Evolutionary conservation across 441 rosid genomes (phyloP).

Genomic region (Erodium texanum): DNA sequence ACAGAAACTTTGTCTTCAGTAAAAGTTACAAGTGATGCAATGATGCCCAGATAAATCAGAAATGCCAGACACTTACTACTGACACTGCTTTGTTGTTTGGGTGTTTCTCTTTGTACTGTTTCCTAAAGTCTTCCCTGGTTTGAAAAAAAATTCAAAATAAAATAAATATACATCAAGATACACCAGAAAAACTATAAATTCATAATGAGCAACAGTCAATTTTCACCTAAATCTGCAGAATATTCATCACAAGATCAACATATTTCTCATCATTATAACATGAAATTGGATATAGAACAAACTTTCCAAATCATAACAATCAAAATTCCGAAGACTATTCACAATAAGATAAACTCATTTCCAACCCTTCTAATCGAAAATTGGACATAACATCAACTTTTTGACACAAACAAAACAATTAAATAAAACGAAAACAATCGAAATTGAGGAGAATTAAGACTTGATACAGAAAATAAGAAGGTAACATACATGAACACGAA

Average conservation of each 20-base stretch:
- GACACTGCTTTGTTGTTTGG: slow-evolving; percentile 94
- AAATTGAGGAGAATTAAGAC: background rate
- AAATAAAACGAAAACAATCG: slow-evolving; percentile 1
- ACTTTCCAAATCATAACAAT: too few species aligned
- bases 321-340: too few species aligned
- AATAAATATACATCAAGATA: background rate
- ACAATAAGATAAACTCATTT: background rate
- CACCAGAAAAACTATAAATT: background rate
- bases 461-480: background rate
- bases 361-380: too few species aligned
- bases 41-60: too few species aligned
- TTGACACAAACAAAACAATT: background rate
- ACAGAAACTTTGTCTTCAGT: background rate
- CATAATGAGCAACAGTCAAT: background rate
- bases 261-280: too few species aligned
- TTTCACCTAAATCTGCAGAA: background rate
- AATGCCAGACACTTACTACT: slow-evolving; percentile 42
- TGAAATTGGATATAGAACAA: too few species aligned
- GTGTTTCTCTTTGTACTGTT: slow-evolving; percentile 75
- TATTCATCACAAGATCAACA: background rate
- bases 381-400: background rate
- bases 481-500: slow-evolving; percentile 82
- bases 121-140: slow-evolving; percentile 84
- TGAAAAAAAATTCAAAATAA: slow-evolving; percentile 4
- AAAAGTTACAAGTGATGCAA: background rate